A percentile compares a stretch with the other conserved stretches of the same genome.
Conservation (phyloP, 2,329 filamentous ascomycete genomes). For the Lecanoromycetidae sp. region DNA sequence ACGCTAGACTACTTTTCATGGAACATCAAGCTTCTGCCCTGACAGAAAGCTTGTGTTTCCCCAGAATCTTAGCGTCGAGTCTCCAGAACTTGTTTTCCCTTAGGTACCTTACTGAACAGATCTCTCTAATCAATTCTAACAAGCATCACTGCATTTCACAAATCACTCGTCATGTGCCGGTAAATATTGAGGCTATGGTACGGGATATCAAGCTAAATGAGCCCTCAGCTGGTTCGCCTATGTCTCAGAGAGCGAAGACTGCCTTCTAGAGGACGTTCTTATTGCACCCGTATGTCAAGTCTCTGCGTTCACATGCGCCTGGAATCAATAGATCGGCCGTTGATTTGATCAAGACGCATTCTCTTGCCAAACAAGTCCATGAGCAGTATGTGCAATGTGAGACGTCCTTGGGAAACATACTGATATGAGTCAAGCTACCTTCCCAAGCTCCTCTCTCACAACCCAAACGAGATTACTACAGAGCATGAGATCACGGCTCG, state of each 20-base stretch:
- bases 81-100: too few species aligned
- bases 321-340: conserved; percentile 15
- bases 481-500: conserved; percentile 30
- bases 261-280: conserved; percentile 44
- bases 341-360: conserved; percentile 24
- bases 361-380: conserved; percentile 35
- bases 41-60: too few species aligned
- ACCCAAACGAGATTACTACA: conserved; percentile 26
- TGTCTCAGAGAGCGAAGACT: conserved; percentile 40
- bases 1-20: too few species aligned
- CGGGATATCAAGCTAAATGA: neutral
- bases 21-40: too few species aligned
- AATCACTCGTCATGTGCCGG: neutral
- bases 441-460: conserved; percentile 39
- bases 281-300: conserved; percentile 29
- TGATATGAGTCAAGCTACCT: conserved; percentile 27
- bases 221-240: conserved; percentile 43
- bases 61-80: too few species aligned
- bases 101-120: too few species aligned
- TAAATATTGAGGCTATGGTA: neutral
- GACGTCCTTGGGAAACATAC: too few species aligned
- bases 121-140: neutral
- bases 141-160: too few species aligned
- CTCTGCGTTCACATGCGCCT: conserved; percentile 21
- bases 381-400: conserved; percentile 42